Base-by-base conservation (phyloP, 805 yeast genomes). In the Yarrowia divulgata region DNA sequence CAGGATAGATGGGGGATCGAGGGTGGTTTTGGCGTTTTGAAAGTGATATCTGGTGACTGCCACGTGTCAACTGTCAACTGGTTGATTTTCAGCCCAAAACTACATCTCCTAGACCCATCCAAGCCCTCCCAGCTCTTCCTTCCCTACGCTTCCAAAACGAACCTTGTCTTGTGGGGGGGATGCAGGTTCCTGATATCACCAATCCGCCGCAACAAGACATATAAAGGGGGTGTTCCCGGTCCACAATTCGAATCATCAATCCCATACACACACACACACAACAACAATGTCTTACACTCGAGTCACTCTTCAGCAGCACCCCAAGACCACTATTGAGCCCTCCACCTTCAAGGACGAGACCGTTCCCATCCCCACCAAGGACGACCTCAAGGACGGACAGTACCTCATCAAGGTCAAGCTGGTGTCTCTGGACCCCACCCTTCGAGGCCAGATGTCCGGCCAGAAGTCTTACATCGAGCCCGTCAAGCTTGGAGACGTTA, bases 401-500 rank as follows among this genome's bases (percentile, higher is more conserved):
- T 50, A 42, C 23, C 69, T 66, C 42, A 66, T 66, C 50, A 66
- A 66, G 45, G 69, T 54, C 37, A 34, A 52, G 60, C 37, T 52
- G 10, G 60, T 69, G 39, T 64, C 60, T 19, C 54, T 66, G 23
- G 72, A 49, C 69, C 70, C 72, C 14, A 62, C 69, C 19, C 69
- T 60, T n/a, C 45, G 69, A 48, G 69, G 67, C 69, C 69, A 68
- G n/a, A 68, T 68, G 39, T 60, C 69, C 29, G 69, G 69, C 18
- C 29, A 9, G 12, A 35, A 45, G 39, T 43, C 69, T 6, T 68
- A 68, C 57, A 16, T 57, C 9, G 69, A 68, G 45, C 57, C 69
- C 34, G 69, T 68, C 32, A 42, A 60, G 48, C 42, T 68, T 7
- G 69, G 69, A 3, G 69, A 3, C 19, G 48, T 40, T 3, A 68